Conservation (phyloP, 257 asterid species). For the Misopates orontium region DNA sequence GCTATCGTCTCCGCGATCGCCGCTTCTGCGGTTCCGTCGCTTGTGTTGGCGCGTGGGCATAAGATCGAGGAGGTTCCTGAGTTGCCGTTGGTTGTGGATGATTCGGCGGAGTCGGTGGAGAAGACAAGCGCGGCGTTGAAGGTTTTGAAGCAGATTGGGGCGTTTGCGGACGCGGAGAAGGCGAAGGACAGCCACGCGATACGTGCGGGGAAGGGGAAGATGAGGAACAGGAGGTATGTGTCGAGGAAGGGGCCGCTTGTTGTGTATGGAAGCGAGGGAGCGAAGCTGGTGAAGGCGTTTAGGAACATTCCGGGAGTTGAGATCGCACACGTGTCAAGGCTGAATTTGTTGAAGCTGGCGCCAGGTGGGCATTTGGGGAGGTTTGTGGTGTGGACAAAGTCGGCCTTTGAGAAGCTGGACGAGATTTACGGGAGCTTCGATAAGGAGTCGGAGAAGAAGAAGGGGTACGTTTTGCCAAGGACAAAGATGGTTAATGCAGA, state of each 20-base stretch:
- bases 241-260: constrained; percentile 45
- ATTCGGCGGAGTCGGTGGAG: constrained; percentile 45
- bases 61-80: constrained; percentile 41
- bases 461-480: neutral
- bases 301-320: constrained; percentile 49
- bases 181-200: constrained; percentile 33
- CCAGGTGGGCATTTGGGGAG: constrained; percentile 46
- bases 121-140: constrained; percentile 48
- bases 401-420: constrained; percentile 45
- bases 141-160: constrained; percentile 46
- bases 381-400: constrained; percentile 44
- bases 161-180: constrained; percentile 44
- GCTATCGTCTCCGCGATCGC: neutral
- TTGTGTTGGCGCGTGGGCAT: constrained; percentile 53
- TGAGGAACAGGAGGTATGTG: constrained; percentile 38
- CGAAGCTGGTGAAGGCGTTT: constrained; percentile 49
- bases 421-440: constrained; percentile 32
- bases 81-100: constrained; percentile 42
- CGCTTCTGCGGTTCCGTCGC: constrained; percentile 28
- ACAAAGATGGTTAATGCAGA: neutral
- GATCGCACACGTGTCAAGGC: constrained; percentile 29
- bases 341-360: neutral
- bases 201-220: constrained; percentile 43
- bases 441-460: neutral
- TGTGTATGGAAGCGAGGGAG: constrained; percentile 48